Percentiles rank a stretch among this genome's conserved stretches.
phyloP scores from a whole-genome alignment of 352 stramenopile genomes.

The Globisporangium alternatum region DNA sequence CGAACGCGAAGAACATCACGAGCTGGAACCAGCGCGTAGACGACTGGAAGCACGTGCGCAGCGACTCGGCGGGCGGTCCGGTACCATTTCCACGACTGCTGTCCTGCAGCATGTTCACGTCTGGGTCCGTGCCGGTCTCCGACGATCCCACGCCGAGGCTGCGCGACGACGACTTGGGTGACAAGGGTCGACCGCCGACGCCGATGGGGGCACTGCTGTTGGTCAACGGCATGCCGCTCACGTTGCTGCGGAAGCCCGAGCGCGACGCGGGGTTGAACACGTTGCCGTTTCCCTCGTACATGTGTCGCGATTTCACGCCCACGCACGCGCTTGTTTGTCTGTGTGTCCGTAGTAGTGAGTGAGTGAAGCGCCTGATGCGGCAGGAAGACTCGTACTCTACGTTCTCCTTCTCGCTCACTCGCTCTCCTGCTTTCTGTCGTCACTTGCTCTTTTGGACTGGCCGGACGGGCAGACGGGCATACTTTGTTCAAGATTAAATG shows the following conservation, averaged over 20 bases:
- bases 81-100: slow-evolving; percentile 20
- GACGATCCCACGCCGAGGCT: slow-evolving; percentile 33
- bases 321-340: not conserved
- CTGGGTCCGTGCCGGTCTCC: slow-evolving; percentile 34
- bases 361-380: not conserved
- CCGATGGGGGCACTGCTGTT: slow-evolving; percentile 1
- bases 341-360: not conserved
- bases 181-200: slow-evolving; percentile 9
- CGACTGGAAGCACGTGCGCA: slow-evolving; percentile 68
- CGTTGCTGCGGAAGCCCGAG: slow-evolving; percentile 16
- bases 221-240: not conserved
- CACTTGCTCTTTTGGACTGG: not conserved
- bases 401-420: not conserved
- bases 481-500: not conserved
- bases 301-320: not conserved
- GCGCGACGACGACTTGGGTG: slow-evolving; percentile 35
- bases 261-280: slow-evolving; percentile 7
- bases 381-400: no score
- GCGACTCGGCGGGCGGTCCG: slow-evolving; percentile 18
- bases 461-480: no score
- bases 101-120: slow-evolving; percentile 47
- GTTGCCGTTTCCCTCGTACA: slow-evolving; percentile 13
- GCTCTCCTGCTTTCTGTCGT: not conserved
- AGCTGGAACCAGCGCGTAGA: slow-evolving; percentile 84
- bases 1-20: slow-evolving; percentile 79